Evolutionary conservation across 441 rosid genomes (phyloP).

Genomic region (Metrosideros polymorpha): DNA sequence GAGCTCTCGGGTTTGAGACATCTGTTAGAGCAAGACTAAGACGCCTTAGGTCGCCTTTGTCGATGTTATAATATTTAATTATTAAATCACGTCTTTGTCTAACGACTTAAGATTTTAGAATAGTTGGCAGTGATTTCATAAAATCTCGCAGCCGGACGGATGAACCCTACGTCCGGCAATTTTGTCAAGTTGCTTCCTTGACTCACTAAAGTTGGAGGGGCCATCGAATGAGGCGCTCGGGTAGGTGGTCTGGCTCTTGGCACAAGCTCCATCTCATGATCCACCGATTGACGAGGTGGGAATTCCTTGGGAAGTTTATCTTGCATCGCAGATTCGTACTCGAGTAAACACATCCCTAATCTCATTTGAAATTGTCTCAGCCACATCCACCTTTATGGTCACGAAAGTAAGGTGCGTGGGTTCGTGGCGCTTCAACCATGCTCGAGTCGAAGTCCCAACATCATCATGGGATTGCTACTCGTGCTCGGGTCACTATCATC

Average conservation of each 20-base stretch:
- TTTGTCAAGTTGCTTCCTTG: not conserved
- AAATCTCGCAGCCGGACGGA: not conserved
- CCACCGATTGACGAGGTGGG: not conserved
- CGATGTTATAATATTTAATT: not conserved
- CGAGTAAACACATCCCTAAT: not conserved
- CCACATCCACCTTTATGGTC: not conserved
- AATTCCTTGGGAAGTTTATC: not conserved
- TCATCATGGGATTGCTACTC: not conserved
- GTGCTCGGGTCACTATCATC: not conserved
- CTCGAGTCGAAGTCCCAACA: not conserved
- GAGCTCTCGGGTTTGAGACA: not conserved
- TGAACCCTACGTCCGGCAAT: not conserved
- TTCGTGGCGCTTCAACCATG: not conserved
- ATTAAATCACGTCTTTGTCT: rapidly evolving
- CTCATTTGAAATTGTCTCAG: not conserved
- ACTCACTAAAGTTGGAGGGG: too few relatives aligned
- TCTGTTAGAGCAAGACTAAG: too few relatives aligned
- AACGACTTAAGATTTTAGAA: not conserved
- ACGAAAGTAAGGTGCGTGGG: not conserved
- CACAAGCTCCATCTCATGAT: not conserved
- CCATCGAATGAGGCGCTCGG: too few relatives aligned
- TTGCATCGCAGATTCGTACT: not conserved
- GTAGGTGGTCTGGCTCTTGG: not conserved
- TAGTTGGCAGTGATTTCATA: rapidly evolving
- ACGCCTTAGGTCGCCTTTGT: too few relatives aligned